Evolutionary conservation across 1,284 basidiomycete genomes (phyloP).

Genomic region (Rhodotorula glutinis): DNA sequence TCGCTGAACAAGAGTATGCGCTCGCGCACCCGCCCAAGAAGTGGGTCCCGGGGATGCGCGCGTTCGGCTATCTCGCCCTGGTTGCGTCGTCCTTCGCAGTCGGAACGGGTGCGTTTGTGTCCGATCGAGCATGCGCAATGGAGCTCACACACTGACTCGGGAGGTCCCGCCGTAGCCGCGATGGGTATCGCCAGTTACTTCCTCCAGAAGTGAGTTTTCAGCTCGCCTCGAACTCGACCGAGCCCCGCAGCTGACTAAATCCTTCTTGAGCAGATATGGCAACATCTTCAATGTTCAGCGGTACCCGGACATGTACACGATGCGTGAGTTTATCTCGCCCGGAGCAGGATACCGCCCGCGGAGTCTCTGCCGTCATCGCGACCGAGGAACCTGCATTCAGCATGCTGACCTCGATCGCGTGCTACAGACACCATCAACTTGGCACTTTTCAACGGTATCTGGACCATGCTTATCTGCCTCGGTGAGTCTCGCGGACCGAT

Average conservation of each 20-base stretch:
- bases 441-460: neutral
- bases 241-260: no score
- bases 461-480: constrained; percentile 15
- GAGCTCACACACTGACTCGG: no score
- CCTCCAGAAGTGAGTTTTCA: neutral
- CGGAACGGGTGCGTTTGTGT: constrained; percentile 1
- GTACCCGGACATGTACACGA: constrained; percentile 18
- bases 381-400: no score
- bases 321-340: neutral
- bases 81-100: neutral
- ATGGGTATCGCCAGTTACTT: neutral
- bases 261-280: constrained; percentile 5
- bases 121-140: no score
- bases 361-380: no score
- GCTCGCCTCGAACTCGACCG: neutral
- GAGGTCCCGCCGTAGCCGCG: neutral
- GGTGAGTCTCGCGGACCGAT: neutral
- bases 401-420: neutral
- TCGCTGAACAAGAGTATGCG: neutral
- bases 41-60: neutral
- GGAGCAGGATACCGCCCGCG: neutral
- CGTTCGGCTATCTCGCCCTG: constrained; percentile 1
- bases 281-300: constrained; percentile 4
- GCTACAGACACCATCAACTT: neutral
- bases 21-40: neutral